These are phyloP conservation scores for Cutaneotrichosporon sp. DNA, from an alignment of 1,284 basidiomycete genomes.

Conservation along the genomic window DNA sequence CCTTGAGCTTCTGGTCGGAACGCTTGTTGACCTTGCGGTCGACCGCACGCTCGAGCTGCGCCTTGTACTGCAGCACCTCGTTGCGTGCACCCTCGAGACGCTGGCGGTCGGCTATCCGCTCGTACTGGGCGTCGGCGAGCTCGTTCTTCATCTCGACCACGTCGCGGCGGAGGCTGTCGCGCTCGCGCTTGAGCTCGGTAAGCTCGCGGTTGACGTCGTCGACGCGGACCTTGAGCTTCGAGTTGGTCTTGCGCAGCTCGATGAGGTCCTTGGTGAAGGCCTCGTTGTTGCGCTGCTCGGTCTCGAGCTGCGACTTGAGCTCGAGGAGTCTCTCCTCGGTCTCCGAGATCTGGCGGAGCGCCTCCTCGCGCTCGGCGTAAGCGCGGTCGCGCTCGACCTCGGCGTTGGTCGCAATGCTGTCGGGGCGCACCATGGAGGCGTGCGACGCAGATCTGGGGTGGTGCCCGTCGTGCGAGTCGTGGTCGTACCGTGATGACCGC, in stretches of 20 bases:
- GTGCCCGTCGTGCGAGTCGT: conserved; percentile 25
- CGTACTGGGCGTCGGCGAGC: conserved; percentile 32
- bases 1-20: conserved; percentile 43
- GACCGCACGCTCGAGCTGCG: conserved; percentile 45
- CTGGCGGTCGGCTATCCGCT: conserved; percentile 42
- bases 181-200: conserved; percentile 39
- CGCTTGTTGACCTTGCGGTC: conserved; percentile 46
- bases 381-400: conserved; percentile 22
- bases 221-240: conserved; percentile 44
- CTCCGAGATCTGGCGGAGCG: conserved; percentile 15
- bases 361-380: conserved; percentile 24
- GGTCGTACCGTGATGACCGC: conserved; percentile 22
- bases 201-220: conserved; percentile 31
- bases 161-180: conserved; percentile 28
- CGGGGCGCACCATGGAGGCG: conserved; percentile 13
- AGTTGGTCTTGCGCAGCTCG: conserved; percentile 33
- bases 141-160: conserved; percentile 32
- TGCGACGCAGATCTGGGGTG: conserved; percentile 1
- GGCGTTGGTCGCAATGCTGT: conserved; percentile 18
- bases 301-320: conserved; percentile 18
- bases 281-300: conserved; percentile 25
- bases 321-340: conserved; percentile 18
- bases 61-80: conserved; percentile 39
- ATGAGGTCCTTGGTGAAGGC: conserved; percentile 29
- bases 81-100: conserved; percentile 40